Evolutionary conservation across 106 monocot genomes (phyloP), one percentile per base, ranked within the genome.

Genomic region (Apostasia shenzhenica): DNA sequence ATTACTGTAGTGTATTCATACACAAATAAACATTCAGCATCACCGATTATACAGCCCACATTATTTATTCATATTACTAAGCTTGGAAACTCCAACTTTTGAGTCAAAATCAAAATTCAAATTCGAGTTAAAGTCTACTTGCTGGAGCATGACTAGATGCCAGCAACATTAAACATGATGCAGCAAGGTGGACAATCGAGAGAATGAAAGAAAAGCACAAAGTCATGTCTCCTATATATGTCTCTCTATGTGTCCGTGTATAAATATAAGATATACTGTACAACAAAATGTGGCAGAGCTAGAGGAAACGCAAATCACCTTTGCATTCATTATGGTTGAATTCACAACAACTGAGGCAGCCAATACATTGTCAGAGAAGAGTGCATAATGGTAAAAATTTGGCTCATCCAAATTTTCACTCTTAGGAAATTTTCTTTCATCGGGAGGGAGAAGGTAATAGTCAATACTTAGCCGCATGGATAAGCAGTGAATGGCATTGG

Each of bases 331-430:
- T 63, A 89, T 83, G 10, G 89, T 89, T 48, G 89, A 89, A 70
- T 89, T 89, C 43, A 89, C 89, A 67, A 89, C 89, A 58, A 89
- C 89, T 12, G 89, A 89, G 51, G 89, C 85, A 78, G 89, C 89
- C 57, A 89, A 72, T 3, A 89, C 89, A 80, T 89, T 89, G 75
- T 89, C 89, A 68, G 89, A 89, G 55, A 89, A 89, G 41, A 89
- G 85, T 2, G 89, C 89, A 76, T 85, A 89, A 78, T 89, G 85
- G 67, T 89, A 89, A 67, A 85, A 80, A 48, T 70, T 72, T 59
- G 77, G 74, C 59, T 85, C 76, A 80, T 85, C 89, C 72, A 89
- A 59, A 78, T 89, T 85, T 78, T 89, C 82, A 38, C 80, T 80
- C 45, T 58, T 77, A 0, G 85, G 89, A 56, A 89, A 85, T 61